Conservation (phyloP, 768 basidiomycete genomes). For the Clitopilus passeckerianus region DNA sequence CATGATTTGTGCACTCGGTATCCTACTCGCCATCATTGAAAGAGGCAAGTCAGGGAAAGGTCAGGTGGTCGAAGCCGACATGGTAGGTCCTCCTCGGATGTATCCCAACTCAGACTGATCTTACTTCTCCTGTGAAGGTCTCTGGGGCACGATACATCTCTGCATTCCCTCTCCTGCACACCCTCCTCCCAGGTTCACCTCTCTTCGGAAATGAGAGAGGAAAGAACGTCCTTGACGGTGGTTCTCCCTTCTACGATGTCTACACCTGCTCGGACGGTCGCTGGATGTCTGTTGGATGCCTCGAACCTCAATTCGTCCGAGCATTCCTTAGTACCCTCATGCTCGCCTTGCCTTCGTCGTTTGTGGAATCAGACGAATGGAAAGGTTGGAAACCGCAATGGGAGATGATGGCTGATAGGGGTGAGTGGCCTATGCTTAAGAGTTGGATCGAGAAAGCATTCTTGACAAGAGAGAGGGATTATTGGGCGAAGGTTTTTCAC, state of each 20-base stretch:
- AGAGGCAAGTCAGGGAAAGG: conserved; percentile 61
- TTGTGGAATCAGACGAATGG: conserved; percentile 31
- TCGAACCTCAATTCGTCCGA: conserved; percentile 70
- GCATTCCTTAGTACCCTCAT: conserved; percentile 55
- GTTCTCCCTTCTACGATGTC: conserved; percentile 72
- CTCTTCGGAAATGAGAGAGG: conserved; percentile 44
- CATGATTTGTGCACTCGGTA: conserved; percentile 63
- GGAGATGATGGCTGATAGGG: conserved; percentile 36
- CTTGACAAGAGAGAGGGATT: conserved; percentile 50
- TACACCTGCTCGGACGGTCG: conserved; percentile 69
- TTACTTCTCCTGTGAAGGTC: conserved; percentile 40
- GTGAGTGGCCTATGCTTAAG: conserved; percentile 53
- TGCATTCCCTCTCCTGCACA: conserved; percentile 59
- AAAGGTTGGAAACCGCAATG: conserved; percentile 46
- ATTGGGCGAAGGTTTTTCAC: conserved; percentile 66
- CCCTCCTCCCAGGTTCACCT: conserved; percentile 24
- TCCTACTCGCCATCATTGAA: conserved; percentile 71
- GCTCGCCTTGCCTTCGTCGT: conserved; percentile 38
- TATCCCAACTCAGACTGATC: neutral
- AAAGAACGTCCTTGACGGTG: conserved; percentile 64
- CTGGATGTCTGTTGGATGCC: conserved; percentile 74
- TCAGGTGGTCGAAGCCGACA: conserved; percentile 71
- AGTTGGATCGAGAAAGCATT: conserved; percentile 66
- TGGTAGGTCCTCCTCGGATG: conserved; percentile 41
- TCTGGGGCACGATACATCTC: conserved; percentile 77